These are phyloP conservation scores for Jaapia argillacea DNA, from an alignment of 768 basidiomycete genomes.

Conservation along the genomic window DNA sequence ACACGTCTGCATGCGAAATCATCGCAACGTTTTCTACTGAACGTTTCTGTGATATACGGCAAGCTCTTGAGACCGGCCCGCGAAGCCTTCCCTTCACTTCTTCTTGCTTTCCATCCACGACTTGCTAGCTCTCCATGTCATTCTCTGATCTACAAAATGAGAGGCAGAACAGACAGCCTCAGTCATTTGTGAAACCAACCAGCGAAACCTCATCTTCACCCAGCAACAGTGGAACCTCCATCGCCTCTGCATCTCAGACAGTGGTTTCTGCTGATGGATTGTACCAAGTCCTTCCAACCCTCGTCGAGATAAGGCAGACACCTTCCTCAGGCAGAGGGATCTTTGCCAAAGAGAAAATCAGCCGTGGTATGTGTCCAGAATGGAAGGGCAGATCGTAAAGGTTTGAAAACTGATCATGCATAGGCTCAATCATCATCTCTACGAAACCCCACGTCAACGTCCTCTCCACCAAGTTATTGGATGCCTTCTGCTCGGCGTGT, in stretches of 20 bases:
- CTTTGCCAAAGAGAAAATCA: not conserved
- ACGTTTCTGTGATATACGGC: too few species aligned
- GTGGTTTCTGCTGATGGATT: not conserved
- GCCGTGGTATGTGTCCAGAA: not conserved
- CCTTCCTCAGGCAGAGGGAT: not conserved
- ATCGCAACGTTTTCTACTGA: too few species aligned
- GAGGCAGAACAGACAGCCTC: not conserved
- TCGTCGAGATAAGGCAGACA: not conserved
- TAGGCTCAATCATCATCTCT: conserved; percentile 54
- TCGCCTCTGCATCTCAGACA: not conserved
- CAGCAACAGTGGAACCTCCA: not conserved
- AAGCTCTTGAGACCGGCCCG: too few species aligned
- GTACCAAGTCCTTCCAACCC: not conserved
- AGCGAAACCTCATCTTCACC: not conserved
- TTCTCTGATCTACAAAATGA: not conserved
- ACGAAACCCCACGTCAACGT: conserved; percentile 50
- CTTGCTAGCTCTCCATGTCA: too few species aligned
- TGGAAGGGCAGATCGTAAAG: not conserved
- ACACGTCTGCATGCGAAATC: too few species aligned
- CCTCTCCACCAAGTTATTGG: conserved; percentile 54
- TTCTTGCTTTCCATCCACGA: too few species aligned
- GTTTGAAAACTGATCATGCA: not conserved
- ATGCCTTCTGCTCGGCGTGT: conserved; percentile 64
- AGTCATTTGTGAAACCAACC: not conserved
- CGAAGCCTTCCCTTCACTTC: too few species aligned